phyloP scores from a whole-genome alignment of 2,329 filamentous ascomycete genomes.

The Claviceps cyperi region DNA sequence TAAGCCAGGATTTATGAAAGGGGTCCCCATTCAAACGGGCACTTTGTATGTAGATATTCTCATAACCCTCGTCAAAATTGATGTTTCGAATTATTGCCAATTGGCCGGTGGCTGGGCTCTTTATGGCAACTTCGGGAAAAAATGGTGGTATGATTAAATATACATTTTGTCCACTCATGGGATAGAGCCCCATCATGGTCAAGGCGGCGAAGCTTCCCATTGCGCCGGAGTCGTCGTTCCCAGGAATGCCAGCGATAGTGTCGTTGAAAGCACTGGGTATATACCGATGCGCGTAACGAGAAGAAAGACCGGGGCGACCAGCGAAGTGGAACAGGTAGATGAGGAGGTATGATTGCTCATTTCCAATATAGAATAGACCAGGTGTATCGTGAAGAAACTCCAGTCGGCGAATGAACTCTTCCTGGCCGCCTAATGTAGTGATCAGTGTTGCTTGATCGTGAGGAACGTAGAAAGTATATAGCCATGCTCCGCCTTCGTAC shows the following conservation, averaged over 20 bases:
- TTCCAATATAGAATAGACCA: conserved; percentile 53
- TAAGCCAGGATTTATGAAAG: conserved; percentile 45
- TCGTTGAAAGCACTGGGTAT: conserved; percentile 57
- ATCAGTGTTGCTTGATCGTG: conserved; percentile 36
- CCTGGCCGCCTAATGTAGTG: conserved; percentile 39
- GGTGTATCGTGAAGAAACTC: conserved; percentile 47
- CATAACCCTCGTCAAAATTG: conserved; percentile 28
- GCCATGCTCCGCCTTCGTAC: conserved; percentile 57
- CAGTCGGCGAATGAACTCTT: conserved; percentile 43
- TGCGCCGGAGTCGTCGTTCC: conserved; percentile 38
- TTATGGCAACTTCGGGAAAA: conserved; percentile 29
- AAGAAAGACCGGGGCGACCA: conserved; percentile 43
- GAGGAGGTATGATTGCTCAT: conserved; percentile 40
- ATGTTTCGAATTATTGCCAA: conserved; percentile 17
- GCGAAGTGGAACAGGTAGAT: conserved; percentile 50
- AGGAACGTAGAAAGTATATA: conserved; percentile 50
- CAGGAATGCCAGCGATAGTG: conserved; percentile 40
- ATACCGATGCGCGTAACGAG: conserved; percentile 44
- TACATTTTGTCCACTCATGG: conserved; percentile 37
- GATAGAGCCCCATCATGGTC: conserved; percentile 38
- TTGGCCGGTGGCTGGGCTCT: conserved; percentile 13
- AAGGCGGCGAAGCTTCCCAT: conserved; percentile 39
- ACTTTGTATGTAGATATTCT: conserved; percentile 43
- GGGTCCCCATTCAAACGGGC: conserved; percentile 38
- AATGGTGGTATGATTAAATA: conserved; percentile 39